Base-by-base conservation (phyloP, 2,329 filamentous ascomycete genomes). In the Didymella segeticola region DNA sequence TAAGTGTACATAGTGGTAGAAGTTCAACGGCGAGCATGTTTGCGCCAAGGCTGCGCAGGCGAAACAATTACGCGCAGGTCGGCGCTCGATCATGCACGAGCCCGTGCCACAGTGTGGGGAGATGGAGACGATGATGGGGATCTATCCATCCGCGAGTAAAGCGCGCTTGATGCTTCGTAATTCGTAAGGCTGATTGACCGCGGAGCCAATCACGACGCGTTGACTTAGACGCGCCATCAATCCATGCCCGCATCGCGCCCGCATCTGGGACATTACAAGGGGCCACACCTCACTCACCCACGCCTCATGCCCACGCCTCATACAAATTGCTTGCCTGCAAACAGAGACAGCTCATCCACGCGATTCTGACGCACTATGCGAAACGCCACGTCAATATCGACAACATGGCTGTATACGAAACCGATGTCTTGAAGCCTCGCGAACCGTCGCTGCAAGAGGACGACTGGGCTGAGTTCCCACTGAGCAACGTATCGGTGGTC, bases 401-500 rank as follows among this genome's bases (percentile, higher is more conserved):
- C 54, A 64, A 51, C 23, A 74, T 72, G 69, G 56, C 58, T 50
- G 57, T 60, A 23, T 58, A 61, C 31, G 75, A 76, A 52, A 60
- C 63, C 56, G 64, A 75, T 11, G 58, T 81, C 52, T 72, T 82
- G 48, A 70, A 68, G 53, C 75, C 78, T 4, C 70, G 73, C 45
- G 72, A 77, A 59, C 73, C 75, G 33, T 66, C 75, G 30, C 62
- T 77, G 10, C 59, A 68, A 9, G 60, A 78, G 47, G 77, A 84
- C 61, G 74, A 84, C 14, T 89, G 85, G 80, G 84, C 86, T 3
- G 81, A 81, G 42, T 89, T 89, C 66, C 77, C 84, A 5, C 77
- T 91, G 34, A 78, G 69, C 43, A 81, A 89, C 66, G 87, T 83
- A 30, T 78, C 83, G 15, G 80, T 90, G n/a, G 81, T 83, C 57